phyloP scores from a whole-genome alignment of 2,329 filamentous ascomycete genomes.

The Tolypocladium tropicale region DNA sequence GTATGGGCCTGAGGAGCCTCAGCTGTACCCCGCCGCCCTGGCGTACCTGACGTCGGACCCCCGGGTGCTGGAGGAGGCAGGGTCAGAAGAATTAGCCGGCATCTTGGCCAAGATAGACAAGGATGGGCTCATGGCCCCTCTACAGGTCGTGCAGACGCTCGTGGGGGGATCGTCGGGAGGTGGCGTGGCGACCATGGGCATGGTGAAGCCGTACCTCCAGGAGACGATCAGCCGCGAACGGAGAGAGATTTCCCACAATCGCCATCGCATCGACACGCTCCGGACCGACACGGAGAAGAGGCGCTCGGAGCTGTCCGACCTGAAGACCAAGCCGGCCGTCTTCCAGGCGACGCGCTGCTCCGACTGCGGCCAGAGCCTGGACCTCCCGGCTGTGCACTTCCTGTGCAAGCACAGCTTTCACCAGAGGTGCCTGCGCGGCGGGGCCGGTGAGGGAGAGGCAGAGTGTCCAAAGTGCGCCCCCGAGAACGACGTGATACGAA shows the following conservation, averaged over 20 bases:
- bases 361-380: slow-evolving; percentile 66
- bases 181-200: slow-evolving; percentile 86
- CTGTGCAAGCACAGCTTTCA: slow-evolving; percentile 97
- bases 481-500: slow-evolving; percentile 78
- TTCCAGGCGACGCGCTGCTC: slow-evolving; percentile 88
- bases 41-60: slow-evolving; percentile 87
- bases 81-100: slow-evolving; percentile 65
- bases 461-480: slow-evolving; percentile 82
- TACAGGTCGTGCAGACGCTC: slow-evolving; percentile 93
- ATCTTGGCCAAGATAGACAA: slow-evolving; percentile 81
- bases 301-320: slow-evolving; percentile 64
- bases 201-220: slow-evolving; percentile 87
- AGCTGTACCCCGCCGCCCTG: slow-evolving; percentile 84
- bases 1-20: slow-evolving; percentile 84
- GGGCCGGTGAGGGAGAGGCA: slow-evolving; percentile 46
- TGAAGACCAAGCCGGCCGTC: slow-evolving; percentile 70
- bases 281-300: slow-evolving; percentile 74
- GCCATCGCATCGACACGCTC: slow-evolving; percentile 73
- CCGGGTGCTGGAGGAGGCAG: slow-evolving; percentile 72
- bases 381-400: slow-evolving; percentile 89
- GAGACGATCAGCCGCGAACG: slow-evolving; percentile 83
- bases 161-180: slow-evolving; percentile 42
- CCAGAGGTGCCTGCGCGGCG: slow-evolving; percentile 63
- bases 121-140: slow-evolving; percentile 85
- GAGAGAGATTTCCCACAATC: slow-evolving; percentile 71